phyloP scores from a whole-genome alignment of 2,329 filamentous ascomycete species.

The Balansia obtecta region DNA sequence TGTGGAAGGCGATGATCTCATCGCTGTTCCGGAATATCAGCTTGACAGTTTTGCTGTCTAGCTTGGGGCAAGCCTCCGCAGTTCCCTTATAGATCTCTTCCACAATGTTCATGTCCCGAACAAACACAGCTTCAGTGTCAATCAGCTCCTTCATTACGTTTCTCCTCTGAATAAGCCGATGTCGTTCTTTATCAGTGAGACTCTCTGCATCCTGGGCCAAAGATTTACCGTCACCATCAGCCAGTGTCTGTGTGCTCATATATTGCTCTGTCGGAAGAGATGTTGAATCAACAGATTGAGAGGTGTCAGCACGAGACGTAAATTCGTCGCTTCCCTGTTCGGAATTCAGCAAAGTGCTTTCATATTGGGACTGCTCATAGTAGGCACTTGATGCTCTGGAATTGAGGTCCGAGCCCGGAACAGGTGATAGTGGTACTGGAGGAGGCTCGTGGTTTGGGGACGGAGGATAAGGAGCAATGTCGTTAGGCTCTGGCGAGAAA shows the following conservation, averaged over 20 bases:
- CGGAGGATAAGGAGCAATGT: slow-evolving; percentile 19
- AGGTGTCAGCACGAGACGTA: slow-evolving; percentile 28
- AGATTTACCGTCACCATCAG: slow-evolving; percentile 25
- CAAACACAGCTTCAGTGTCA: slow-evolving; percentile 83
- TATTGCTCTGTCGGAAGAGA: slow-evolving; percentile 31
- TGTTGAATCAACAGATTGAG: slow-evolving; percentile 34
- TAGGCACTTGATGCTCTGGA: slow-evolving; percentile 29
- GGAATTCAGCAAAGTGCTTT: slow-evolving; percentile 30
- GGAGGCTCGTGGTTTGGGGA: slow-evolving; percentile 39
- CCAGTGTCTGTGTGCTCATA: slow-evolving; percentile 22
- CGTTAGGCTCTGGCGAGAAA: slow-evolving; percentile 21
- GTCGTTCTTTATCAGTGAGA: slow-evolving; percentile 43
- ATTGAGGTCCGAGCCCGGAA: slow-evolving; percentile 21
- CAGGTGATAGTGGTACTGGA: slow-evolving; percentile 28
- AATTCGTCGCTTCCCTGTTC: slow-evolving; percentile 34
- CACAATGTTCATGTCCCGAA: slow-evolving; percentile 92
- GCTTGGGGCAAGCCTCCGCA: slow-evolving; percentile 64
- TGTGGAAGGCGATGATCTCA: slow-evolving; percentile 79
- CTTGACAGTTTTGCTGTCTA: slow-evolving; percentile 76
- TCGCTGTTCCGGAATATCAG: slow-evolving; percentile 87
- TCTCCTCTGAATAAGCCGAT: slow-evolving; percentile 66
- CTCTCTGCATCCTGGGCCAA: slow-evolving; percentile 26
- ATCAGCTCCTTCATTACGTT: slow-evolving; percentile 85
- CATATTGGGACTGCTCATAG: slow-evolving; percentile 25
- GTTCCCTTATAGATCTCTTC: slow-evolving; percentile 97